Base-by-base conservation (phyloP, 345 rosid genomes). In the Salix purpurea region DNA sequence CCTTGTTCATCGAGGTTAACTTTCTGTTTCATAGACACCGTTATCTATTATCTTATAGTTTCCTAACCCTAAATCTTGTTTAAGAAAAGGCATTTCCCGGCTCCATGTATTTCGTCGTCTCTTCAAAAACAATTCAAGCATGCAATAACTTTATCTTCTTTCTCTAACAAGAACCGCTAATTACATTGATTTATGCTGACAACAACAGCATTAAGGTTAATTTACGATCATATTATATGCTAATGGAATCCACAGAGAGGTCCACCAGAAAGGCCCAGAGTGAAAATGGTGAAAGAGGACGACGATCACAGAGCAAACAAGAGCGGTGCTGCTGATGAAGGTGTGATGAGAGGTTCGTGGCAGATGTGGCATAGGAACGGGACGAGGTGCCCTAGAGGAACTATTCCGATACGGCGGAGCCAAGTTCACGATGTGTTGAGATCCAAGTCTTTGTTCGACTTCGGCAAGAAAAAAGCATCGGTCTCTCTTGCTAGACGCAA, bases 371-470 rank as follows among this genome's bases (percentile, higher is more conserved):
- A 77, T 23, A 67, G 61, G 68, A 82, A 82, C n/a, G 84, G 84
- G 37, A 82, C 81, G 24, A 66, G 71, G 32, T 82, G 84, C 75
- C 84, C 84, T 24, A 78, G 67, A 42, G 81, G 76, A 4, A 82
- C 84, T 0, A 60, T 82, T 26, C 84, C 84, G 0, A 34, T 82
- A 58, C 79, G 84, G 48, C 81, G 84, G 69, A 82, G 81, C 32
- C 12, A 76, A 4, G 61, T 70, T 7, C 48, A 70, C 36, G 84
- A 82, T 44, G 81, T 82, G 34, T 39, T 82, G 78, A 82, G 84
- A 46, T 75, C 84, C 5, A 78, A 77, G 90, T 96, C 99, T 84
- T 71, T 93, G 79, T 93, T 91, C 84, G 90, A 91, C 88, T 93
- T 88, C 60, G 98, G 99, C 30, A 93, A 91, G 84, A 91, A 91